A percentile compares a stretch with the other conserved stretches of the same genome.
phyloP scores from a whole-genome alignment of 495 filamentous ascomycete species.

The Aspergillus diversus region DNA sequence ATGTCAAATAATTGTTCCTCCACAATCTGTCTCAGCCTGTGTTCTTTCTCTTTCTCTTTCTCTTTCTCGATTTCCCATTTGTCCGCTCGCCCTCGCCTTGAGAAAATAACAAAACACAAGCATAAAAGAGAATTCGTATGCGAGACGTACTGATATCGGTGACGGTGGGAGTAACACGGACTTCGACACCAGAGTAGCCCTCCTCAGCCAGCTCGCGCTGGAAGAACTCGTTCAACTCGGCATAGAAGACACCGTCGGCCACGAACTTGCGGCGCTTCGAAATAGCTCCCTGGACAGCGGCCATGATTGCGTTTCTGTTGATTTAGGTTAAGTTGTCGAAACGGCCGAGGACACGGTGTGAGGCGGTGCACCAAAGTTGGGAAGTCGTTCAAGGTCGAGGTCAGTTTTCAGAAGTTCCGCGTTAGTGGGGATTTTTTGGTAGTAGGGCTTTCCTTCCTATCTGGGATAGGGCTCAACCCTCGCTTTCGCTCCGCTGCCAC shows the following conservation, averaged over 20 bases:
- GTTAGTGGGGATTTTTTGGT: slow-evolving; percentile 51
- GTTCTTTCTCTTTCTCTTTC: background rate
- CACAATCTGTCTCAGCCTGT: background rate
- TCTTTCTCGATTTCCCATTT: slow-evolving; percentile 14
- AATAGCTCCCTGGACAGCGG: slow-evolving; percentile 70
- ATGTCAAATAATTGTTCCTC: background rate
- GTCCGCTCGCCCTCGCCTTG: background rate
- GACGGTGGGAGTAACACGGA: slow-evolving; percentile 98
- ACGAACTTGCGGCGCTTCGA: slow-evolving; percentile 99
- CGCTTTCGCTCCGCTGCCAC: slow-evolving; percentile 40
- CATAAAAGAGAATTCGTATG: slow-evolving; percentile 24
- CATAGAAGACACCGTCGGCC: slow-evolving; percentile 99
- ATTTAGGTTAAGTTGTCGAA: slow-evolving; percentile 41
- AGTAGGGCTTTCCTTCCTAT: slow-evolving; percentile 45
- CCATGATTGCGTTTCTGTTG: slow-evolving; percentile 60
- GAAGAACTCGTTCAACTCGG: slow-evolving; percentile 99
- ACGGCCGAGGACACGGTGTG: slow-evolving; percentile 34
- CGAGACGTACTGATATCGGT: slow-evolving; percentile 88
- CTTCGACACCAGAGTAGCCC: slow-evolving; percentile 99
- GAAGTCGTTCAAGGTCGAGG: slow-evolving; percentile 36
- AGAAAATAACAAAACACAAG: slow-evolving; percentile 1
- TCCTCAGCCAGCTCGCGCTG: slow-evolving; percentile 99
- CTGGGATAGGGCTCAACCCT: slow-evolving; percentile 49
- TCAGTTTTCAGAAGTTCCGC: slow-evolving; percentile 41
- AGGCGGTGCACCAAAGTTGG: slow-evolving; percentile 30